These are phyloP conservation scores for Phytophthora pluvialis DNA, from an alignment of 352 stramenopile genomes.

Conservation along the genomic window DNA sequence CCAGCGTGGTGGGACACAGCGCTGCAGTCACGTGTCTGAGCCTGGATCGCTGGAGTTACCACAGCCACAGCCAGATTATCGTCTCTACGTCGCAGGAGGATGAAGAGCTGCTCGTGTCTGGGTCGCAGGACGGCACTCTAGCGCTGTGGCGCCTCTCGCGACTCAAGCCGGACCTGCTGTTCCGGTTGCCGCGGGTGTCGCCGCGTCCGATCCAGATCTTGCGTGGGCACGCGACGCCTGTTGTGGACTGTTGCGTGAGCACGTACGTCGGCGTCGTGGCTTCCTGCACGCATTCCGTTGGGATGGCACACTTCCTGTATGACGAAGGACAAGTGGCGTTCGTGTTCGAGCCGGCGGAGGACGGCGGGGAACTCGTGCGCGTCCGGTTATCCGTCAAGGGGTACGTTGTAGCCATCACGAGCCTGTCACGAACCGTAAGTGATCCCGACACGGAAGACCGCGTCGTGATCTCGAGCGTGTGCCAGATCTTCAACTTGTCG, in stretches of 20 bases:
- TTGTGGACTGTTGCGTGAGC: constrained; percentile 74
- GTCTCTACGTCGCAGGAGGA: constrained; percentile 55
- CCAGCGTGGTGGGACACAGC: constrained; percentile 79
- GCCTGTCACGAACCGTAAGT: constrained; percentile 10
- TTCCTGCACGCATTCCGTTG: constrained; percentile 61
- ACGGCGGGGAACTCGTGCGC: constrained; percentile 42
- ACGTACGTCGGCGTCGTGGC: constrained; percentile 69
- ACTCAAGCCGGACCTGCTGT: constrained; percentile 76
- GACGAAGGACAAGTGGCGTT: constrained; percentile 78
- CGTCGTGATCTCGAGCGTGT: constrained; percentile 43
- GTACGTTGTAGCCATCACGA: constrained; percentile 62
- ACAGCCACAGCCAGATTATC: constrained; percentile 34
- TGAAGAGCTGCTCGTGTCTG: constrained; percentile 79
- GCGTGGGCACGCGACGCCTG: constrained; percentile 54
- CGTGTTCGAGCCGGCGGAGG: constrained; percentile 48
- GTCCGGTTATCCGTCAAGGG: constrained; percentile 62
- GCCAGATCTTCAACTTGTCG: constrained; percentile 73
- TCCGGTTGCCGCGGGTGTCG: constrained; percentile 74
- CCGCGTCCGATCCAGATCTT: constrained; percentile 68
- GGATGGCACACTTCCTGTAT: constrained; percentile 76
- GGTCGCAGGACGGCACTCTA: constrained; percentile 71
- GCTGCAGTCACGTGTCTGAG: constrained; percentile 75
- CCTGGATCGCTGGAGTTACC: constrained; percentile 68
- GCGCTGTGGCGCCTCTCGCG: constrained; percentile 77
- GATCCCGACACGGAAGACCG: constrained; percentile 4